Evolutionary conservation across 164 flowering plant species (phyloP).

Genomic region (Magnolia kwangsiensis): DNA sequence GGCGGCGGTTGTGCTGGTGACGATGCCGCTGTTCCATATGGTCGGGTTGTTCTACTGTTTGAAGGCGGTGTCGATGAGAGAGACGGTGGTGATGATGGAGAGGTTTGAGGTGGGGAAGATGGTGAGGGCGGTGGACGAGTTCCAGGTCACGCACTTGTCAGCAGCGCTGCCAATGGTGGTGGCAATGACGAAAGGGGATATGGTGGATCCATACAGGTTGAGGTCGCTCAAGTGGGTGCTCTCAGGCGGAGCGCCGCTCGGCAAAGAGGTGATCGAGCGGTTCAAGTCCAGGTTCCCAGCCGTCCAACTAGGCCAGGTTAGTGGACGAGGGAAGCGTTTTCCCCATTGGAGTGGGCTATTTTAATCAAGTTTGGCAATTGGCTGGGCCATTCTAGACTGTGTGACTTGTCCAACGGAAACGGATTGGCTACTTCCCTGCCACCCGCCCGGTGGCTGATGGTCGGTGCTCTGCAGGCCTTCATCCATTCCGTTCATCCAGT

Average conservation of each 20-base stretch:
- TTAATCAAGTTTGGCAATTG: not conserved
- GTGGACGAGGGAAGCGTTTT: not conserved
- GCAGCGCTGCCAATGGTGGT: constrained; percentile 41
- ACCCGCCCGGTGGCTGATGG: too few relatives aligned
- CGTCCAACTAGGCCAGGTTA: constrained; percentile 37
- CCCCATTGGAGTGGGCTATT: too few relatives aligned
- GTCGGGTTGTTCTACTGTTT: constrained; percentile 27
- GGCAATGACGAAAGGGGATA: constrained; percentile 22
- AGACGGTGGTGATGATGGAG: constrained; percentile 33
- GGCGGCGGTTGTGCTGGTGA: constrained; percentile 24
- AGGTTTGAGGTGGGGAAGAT: constrained; percentile 32
- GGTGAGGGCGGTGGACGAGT: constrained; percentile 37
- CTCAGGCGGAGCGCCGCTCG: constrained; percentile 78
- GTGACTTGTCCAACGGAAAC: not conserved
- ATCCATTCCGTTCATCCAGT: too few relatives aligned
- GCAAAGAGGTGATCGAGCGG: constrained; percentile 62
- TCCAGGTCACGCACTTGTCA: constrained; percentile 25
- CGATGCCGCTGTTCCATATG: constrained; percentile 46
- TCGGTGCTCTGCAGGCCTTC: too few relatives aligned
- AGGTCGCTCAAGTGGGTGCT: constrained; percentile 42
- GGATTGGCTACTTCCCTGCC: too few relatives aligned
- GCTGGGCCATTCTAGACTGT: too few relatives aligned
- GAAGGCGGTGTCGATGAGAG: constrained; percentile 25
- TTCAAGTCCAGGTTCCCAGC: constrained; percentile 51
- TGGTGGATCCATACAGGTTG: constrained; percentile 36